A percentile compares a stretch with the other conserved stretches of the same genome.
Evolutionary conservation across 2,329 filamentous ascomycete species (phyloP).

Genomic region (Falciphora oryzae): DNA sequence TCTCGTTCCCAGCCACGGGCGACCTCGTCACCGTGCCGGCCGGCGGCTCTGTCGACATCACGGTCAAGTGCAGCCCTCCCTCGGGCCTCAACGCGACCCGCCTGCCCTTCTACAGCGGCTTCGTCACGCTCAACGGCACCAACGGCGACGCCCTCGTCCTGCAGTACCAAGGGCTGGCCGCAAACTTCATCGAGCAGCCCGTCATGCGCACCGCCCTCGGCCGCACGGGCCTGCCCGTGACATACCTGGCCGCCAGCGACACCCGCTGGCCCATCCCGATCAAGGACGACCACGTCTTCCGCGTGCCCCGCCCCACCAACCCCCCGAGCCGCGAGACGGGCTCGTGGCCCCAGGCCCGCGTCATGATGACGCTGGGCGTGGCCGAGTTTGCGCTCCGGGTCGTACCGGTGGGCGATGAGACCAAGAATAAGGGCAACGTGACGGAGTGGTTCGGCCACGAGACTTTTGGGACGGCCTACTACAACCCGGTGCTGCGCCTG

Average conservation of each 20-base stretch:
- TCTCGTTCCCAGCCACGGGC: slow-evolving; percentile 14
- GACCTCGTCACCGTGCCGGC: slow-evolving; percentile 21
- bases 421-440: no score
- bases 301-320: background rate
- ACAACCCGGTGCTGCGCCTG: background rate
- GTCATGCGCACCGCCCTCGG: background rate
- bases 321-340: background rate
- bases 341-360: slow-evolving; percentile 2
- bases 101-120: slow-evolving; percentile 37
- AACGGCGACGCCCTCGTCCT: slow-evolving; percentile 30
- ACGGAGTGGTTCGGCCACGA: slow-evolving; percentile 2
- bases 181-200: background rate
- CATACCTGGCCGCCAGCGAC: slow-evolving; percentile 4
- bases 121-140: slow-evolving; percentile 32
- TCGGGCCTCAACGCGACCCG: slow-evolving; percentile 20
- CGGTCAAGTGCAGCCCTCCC: slow-evolving; percentile 23
- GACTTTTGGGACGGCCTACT: background rate
- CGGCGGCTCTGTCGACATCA: slow-evolving; percentile 18
- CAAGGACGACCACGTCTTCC: background rate
- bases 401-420: background rate
- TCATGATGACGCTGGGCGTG: slow-evolving; percentile 1
- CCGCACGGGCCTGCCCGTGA: background rate
- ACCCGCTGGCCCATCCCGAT: background rate
- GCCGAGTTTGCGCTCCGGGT: background rate
- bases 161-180: slow-evolving; percentile 33